Evolutionary conservation across 306 rosid species (phyloP).

Genomic region (Abrus pulchellus): DNA sequence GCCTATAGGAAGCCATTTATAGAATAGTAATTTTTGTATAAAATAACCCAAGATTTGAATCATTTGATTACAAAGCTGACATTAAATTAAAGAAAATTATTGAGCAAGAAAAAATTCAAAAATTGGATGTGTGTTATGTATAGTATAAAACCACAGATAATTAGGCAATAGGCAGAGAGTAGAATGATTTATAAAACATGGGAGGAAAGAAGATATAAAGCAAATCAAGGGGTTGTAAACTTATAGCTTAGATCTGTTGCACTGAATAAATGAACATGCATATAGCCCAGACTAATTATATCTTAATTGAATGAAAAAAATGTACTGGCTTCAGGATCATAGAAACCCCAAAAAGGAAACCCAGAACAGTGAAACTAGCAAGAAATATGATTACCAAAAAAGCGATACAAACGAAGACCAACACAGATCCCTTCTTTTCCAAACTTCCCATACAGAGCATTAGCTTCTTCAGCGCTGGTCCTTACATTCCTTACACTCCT

Average conservation of each 20-base stretch:
- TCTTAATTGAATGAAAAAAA: background rate
- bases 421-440: slow-evolving; percentile 73
- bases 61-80: background rate
- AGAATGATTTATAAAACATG: slow-evolving; percentile 9
- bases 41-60: background rate
- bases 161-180: background rate
- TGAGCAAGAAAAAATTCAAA: slow-evolving; percentile 10
- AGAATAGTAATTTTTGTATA: background rate
- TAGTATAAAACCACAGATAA: slow-evolving; percentile 5
- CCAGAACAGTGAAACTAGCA: background rate
- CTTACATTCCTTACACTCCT: background rate
- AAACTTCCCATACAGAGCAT: slow-evolving; percentile 55
- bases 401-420: slow-evolving; percentile 67
- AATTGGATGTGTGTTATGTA: background rate
- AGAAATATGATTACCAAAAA: slow-evolving; percentile 68
- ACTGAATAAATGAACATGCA: slow-evolving; percentile 26
- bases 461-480: slow-evolving; percentile 25
- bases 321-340: background rate
- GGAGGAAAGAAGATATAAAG: slow-evolving; percentile 29
- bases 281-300: slow-evolving; percentile 22
- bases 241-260: slow-evolving; percentile 20
- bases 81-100: slow-evolving; percentile 4
- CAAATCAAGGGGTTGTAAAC: background rate
- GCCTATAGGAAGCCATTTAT: background rate
- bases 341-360: background rate